Conservation (phyloP, 306 rosid genomes). For the Erythrophleum fordii region DNA sequence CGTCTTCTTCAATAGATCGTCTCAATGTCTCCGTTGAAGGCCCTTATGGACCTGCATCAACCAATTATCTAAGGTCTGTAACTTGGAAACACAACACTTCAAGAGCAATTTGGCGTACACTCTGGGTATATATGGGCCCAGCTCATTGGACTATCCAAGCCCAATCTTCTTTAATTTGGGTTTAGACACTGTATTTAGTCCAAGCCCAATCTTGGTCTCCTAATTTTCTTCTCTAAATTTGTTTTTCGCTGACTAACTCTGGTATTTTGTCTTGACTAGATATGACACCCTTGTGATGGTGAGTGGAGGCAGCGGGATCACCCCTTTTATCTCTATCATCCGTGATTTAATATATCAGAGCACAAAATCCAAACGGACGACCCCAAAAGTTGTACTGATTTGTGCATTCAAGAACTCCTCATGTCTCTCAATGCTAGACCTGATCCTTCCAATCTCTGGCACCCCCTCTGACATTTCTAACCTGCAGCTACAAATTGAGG, state of each 20-base stretch:
- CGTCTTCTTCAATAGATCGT: slow-evolving; percentile 48
- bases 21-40: slow-evolving; percentile 69
- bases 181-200: no score
- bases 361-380: slow-evolving; percentile 34
- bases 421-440: slow-evolving; percentile 61
- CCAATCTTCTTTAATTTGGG: no score
- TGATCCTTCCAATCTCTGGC: slow-evolving; percentile 58
- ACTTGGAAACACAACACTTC: no score
- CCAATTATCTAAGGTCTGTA: slow-evolving; percentile 58
- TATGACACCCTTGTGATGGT: slow-evolving; percentile 65
- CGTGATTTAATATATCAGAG: slow-evolving; percentile 50
- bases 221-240: no score
- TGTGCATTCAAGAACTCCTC: slow-evolving; percentile 56
- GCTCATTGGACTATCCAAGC: no score
- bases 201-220: no score
- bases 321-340: slow-evolving; percentile 74
- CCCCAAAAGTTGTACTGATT: slow-evolving; percentile 57
- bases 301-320: slow-evolving; percentile 84
- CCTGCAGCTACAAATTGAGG: slow-evolving; percentile 58
- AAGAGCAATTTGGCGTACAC: no score
- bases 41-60: slow-evolving; percentile 71
- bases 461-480: slow-evolving; percentile 44
- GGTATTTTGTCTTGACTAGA: slow-evolving; percentile 30
- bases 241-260: no score
- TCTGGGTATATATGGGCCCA: no score